phyloP scores from a whole-genome alignment of 345 rosid genomes.

The Cochlearia excelsa region DNA sequence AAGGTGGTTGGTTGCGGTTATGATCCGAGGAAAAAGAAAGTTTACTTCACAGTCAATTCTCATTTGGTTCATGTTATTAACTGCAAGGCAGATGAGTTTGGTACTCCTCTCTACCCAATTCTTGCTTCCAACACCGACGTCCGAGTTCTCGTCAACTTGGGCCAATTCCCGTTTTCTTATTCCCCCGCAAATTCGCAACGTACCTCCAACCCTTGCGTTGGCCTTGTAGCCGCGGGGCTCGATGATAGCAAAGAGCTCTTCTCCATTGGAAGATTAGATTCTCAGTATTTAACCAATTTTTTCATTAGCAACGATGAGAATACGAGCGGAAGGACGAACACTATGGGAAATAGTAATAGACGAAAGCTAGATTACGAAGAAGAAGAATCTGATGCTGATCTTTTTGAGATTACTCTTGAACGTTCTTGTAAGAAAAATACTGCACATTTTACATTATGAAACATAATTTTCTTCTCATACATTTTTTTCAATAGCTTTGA shows the following conservation, averaged over 20 bases:
- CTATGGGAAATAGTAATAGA: constrained; percentile 32
- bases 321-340: constrained; percentile 27
- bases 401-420: constrained; percentile 80
- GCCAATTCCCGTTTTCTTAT: constrained; percentile 37
- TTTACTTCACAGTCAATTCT: constrained; percentile 39
- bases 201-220: constrained; percentile 32
- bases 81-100: constrained; percentile 40
- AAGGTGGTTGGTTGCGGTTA: constrained; percentile 42
- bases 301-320: constrained; percentile 38
- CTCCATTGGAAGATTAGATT: constrained; percentile 87
- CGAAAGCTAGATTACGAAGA: constrained; percentile 54
- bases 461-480: too few species aligned
- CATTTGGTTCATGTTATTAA: constrained; percentile 36
- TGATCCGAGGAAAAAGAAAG: constrained; percentile 38
- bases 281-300: constrained; percentile 63
- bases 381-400: constrained; percentile 87
- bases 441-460: too few species aligned
- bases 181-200: constrained; percentile 35
- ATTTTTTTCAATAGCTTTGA: too few species aligned
- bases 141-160: constrained; percentile 32
- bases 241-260: constrained; percentile 85
- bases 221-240: constrained; percentile 50
- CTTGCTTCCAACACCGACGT: constrained; percentile 34
- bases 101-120: constrained; percentile 38
- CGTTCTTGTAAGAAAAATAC: constrained; percentile 29